These are phyloP conservation scores for Cydonia oblonga DNA, from an alignment of 331 rosid species.

Conservation along the genomic window DNA sequence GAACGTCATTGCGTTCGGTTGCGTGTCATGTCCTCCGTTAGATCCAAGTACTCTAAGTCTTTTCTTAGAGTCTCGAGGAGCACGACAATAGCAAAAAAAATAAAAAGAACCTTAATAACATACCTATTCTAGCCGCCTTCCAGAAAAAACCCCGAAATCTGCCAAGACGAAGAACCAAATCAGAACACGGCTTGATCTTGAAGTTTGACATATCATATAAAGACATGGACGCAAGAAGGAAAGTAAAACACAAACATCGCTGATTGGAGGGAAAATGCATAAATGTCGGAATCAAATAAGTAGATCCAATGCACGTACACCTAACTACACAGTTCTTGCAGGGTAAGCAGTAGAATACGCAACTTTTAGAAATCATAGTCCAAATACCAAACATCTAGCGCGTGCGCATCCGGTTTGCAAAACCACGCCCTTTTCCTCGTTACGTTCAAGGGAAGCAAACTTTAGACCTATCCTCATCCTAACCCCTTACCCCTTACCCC, in stretches of 20 bases:
- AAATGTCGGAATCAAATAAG: not conserved
- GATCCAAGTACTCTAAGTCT: too few species aligned
- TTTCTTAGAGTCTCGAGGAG: too few species aligned
- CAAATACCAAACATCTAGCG: not conserved
- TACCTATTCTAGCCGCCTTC: constrained; percentile 73
- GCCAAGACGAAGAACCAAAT: constrained; percentile 11
- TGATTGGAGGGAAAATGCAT: not conserved
- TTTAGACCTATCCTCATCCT: too few species aligned
- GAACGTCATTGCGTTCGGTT: too few species aligned
- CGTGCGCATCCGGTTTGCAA: too few species aligned
- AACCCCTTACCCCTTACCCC: too few species aligned
- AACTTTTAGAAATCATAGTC: not conserved
- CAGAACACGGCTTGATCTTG: not conserved
- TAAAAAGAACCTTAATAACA: constrained; percentile 2
- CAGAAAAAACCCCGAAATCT: constrained; percentile 61
- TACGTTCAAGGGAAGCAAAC: too few species aligned
- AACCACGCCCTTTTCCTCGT: too few species aligned
- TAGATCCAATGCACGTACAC: not conserved
- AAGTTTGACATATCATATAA: not conserved
- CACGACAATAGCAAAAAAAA: not conserved
- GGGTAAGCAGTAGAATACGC: not conserved
- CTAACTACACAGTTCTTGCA: not conserved
- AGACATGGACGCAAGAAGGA: not conserved
- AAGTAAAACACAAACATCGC: not conserved
- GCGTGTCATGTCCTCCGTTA: too few species aligned